Conservation (phyloP, 768 basidiomycete species). For the Coprinopsis cinerea region DNA sequence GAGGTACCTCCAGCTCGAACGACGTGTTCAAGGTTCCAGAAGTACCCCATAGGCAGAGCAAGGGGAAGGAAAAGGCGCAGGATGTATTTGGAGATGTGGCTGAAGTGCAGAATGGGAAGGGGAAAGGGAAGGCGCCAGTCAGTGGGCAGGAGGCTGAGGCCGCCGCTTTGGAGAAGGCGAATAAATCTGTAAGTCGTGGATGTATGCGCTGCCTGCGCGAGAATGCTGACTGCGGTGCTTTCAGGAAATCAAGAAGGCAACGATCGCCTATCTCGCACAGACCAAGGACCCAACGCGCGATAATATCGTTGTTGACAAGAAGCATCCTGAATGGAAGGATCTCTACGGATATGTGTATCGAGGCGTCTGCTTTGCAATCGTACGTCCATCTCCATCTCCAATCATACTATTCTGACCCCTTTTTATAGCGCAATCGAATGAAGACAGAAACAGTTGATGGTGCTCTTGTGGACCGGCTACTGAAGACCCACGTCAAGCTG, state of each 20-base stretch:
- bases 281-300: slow-evolving; percentile 32
- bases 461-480: slow-evolving; percentile 30
- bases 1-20: slow-evolving; percentile 19
- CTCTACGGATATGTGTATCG: slow-evolving; percentile 39
- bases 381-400: slow-evolving; percentile 22
- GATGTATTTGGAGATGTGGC: slow-evolving; percentile 31
- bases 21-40: slow-evolving; percentile 48
- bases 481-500: slow-evolving; percentile 41
- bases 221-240: slow-evolving; percentile 5
- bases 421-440: slow-evolving; percentile 36
- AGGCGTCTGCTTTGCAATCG: slow-evolving; percentile 47
- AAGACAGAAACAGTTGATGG: slow-evolving; percentile 31
- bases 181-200: slow-evolving; percentile 49
- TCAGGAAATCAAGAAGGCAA: slow-evolving; percentile 40
- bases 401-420: background rate
- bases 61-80: slow-evolving; percentile 15
- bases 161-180: slow-evolving; percentile 43
- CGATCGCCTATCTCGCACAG: slow-evolving; percentile 34
- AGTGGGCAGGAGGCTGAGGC: slow-evolving; percentile 13
- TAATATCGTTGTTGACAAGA: slow-evolving; percentile 28
- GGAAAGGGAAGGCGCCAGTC: slow-evolving; percentile 21
- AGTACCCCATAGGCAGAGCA: slow-evolving; percentile 31
- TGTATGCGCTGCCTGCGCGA: background rate
- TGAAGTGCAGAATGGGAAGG: slow-evolving; percentile 17
- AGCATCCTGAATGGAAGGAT: slow-evolving; percentile 49